Conservation (phyloP, 352 stramenopile genomes). For the Globisporangium echinulatum region DNA sequence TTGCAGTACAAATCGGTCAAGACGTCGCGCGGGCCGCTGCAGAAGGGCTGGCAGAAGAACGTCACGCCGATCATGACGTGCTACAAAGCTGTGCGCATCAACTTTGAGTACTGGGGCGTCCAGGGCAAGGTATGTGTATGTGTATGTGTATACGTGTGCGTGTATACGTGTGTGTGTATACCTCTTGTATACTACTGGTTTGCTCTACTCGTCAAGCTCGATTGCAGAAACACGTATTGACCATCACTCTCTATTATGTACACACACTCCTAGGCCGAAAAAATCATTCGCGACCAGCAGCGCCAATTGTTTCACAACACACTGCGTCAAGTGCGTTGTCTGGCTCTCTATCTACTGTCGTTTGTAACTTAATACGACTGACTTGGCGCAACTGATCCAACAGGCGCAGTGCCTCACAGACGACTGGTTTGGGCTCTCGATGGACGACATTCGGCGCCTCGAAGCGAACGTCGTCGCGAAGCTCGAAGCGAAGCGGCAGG, state of each 20-base stretch:
- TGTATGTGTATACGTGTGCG: slow-evolving; percentile 12
- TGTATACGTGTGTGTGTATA: too few relatives aligned
- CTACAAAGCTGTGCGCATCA: slow-evolving; percentile 83
- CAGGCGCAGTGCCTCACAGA: slow-evolving; percentile 74
- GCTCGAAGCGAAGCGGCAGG: slow-evolving; percentile 62
- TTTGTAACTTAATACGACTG: neutral
- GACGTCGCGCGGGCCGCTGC: slow-evolving; percentile 60
- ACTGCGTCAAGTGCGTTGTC: slow-evolving; percentile 26
- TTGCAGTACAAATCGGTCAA: slow-evolving; percentile 64
- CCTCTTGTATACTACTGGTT: too few relatives aligned
- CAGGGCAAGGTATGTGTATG: slow-evolving; percentile 49
- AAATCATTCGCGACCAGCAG: slow-evolving; percentile 79
- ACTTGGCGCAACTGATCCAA: too few relatives aligned
- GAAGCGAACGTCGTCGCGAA: slow-evolving; percentile 71
- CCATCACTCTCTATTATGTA: too few relatives aligned
- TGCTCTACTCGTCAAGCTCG: neutral
- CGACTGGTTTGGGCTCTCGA: slow-evolving; percentile 78
- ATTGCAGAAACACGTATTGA: neutral
- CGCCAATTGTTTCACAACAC: slow-evolving; percentile 77
- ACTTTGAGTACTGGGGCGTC: slow-evolving; percentile 87
- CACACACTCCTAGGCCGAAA: slow-evolving; percentile 37
- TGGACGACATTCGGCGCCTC: slow-evolving; percentile 80
- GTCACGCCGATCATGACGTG: slow-evolving; percentile 80
- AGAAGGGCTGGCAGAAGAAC: slow-evolving; percentile 59
- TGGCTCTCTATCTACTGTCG: neutral